These are phyloP conservation scores for Microcera coccophila DNA, from an alignment of 2,329 filamentous ascomycete genomes.

Conservation along the genomic window DNA sequence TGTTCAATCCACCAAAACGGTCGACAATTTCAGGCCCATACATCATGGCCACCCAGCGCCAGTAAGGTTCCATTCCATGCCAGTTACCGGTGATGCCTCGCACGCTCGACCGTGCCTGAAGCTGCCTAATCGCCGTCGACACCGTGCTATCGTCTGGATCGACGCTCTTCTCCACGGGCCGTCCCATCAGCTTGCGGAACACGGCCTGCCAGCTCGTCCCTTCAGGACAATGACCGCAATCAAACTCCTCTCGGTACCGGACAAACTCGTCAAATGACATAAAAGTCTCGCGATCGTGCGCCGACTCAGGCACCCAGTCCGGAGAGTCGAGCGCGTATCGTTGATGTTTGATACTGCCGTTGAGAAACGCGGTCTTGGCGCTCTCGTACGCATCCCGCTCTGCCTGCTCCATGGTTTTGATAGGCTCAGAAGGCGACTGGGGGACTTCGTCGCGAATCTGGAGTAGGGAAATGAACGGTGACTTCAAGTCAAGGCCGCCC, in stretches of 20 bases:
- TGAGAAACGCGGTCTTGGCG: conserved; percentile 35
- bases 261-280: conserved; percentile 44
- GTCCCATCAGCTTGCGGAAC: conserved; percentile 36
- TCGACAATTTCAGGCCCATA: conserved; percentile 43
- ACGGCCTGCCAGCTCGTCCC: conserved; percentile 26
- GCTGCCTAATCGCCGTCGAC: conserved; percentile 17
- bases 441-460: conserved; percentile 36
- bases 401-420: conserved; percentile 32
- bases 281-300: conserved; percentile 37
- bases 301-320: conserved; percentile 29
- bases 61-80: conserved; percentile 39
- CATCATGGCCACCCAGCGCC: conserved; percentile 45
- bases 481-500: conserved; percentile 45
- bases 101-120: conserved; percentile 14
- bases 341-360: conserved; percentile 7
- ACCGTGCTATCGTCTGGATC: conserved; percentile 25
- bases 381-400: conserved; percentile 35
- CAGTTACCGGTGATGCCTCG: conserved; percentile 27
- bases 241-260: conserved; percentile 39
- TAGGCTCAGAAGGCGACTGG: conserved; percentile 26
- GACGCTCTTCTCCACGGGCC: conserved; percentile 28
- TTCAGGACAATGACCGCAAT: conserved; percentile 23
- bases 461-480: conserved; percentile 42
- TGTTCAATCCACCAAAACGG: conserved; percentile 42
- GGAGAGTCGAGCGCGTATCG: conserved; percentile 13